A percentile compares a stretch with the other conserved stretches of the same genome.
Evolutionary conservation across 345 rosid genomes (phyloP).

Genomic region (Gossypium herbaceum): DNA sequence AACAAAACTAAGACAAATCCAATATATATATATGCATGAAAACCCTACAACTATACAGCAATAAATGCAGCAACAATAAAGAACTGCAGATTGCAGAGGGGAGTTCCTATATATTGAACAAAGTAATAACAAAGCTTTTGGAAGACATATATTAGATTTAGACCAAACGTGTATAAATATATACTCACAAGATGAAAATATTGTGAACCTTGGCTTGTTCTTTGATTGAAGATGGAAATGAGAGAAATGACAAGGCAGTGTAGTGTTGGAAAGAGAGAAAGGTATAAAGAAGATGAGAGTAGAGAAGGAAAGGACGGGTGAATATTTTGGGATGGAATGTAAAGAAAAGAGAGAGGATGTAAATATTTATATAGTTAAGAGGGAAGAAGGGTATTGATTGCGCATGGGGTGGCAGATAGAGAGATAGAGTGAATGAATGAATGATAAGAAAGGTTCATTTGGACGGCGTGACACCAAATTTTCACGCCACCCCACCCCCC

Average conservation of each 20-base stretch:
- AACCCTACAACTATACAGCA: slow-evolving; percentile 4
- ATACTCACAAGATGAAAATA: slow-evolving; percentile 8
- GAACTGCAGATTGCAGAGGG: neutral
- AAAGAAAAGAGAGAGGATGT: slow-evolving; percentile 13
- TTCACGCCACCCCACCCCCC: slow-evolving; percentile 61
- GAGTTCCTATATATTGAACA: neutral
- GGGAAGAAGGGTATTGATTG: slow-evolving; percentile 46
- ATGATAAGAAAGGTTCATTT: slow-evolving; percentile 52
- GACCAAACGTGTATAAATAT: neutral
- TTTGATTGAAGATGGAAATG: neutral
- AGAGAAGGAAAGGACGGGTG: slow-evolving; percentile 7
- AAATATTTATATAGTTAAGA: slow-evolving; percentile 20
- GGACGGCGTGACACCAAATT: slow-evolving; percentile 81
- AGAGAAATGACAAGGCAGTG: neutral
- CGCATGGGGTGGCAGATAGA: slow-evolving; percentile 77
- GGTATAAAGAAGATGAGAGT: neutral
- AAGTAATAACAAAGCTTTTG: neutral
- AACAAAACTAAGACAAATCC: neutral
- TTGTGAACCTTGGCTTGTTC: neutral
- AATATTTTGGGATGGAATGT: neutral
- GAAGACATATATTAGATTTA: neutral
- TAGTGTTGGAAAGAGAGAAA: neutral
- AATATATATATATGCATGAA: neutral
- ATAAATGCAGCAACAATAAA: neutral
- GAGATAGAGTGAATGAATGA: neutral